A percentile compares a stretch with the other conserved stretches of the same genome.
Conservation (phyloP, 2,329 filamentous ascomycete species). For the Daldinia eschscholtzii region DNA sequence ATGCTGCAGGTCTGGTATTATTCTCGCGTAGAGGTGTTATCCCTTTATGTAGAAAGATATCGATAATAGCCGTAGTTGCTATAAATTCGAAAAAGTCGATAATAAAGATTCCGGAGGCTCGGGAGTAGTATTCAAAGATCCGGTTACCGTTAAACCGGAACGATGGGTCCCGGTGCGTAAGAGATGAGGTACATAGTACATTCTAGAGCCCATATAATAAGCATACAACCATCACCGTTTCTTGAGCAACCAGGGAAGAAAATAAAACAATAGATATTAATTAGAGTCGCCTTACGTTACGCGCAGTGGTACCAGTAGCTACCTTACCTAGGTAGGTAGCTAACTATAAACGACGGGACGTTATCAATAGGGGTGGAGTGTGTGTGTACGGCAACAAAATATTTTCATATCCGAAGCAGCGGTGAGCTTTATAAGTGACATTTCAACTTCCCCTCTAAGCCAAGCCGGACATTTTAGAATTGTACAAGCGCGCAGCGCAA, state of each 20-base stretch:
- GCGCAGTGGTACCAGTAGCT: background rate
- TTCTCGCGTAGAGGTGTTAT: background rate
- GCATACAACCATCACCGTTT: constrained; percentile 6
- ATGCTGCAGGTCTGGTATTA: background rate
- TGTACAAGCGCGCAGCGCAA: background rate
- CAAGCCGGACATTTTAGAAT: constrained; percentile 12
- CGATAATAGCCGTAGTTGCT: constrained; percentile 14
- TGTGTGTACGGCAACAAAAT: constrained; percentile 15
- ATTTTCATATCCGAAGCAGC: constrained; percentile 36
- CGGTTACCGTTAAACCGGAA: constrained; percentile 32
- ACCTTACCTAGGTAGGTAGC: too few species aligned
- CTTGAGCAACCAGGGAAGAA: background rate
- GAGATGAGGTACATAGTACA: constrained; percentile 1
- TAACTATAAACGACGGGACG: constrained; percentile 1
- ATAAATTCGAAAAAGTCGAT: constrained; percentile 8
- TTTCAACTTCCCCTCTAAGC: constrained; percentile 12
- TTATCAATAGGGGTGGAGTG: constrained; percentile 18
- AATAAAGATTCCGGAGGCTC: constrained; percentile 16
- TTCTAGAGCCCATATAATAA: constrained; percentile 20
- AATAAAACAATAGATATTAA: background rate
- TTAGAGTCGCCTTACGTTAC: constrained; percentile 2
- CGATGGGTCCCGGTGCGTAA: constrained; percentile 23
- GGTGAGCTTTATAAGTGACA: constrained; percentile 32
- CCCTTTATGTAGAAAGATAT: constrained; percentile 17
- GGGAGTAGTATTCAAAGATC: constrained; percentile 24